These are phyloP conservation scores for Aspergillus affinis DNA, from an alignment of 495 filamentous ascomycete genomes.

Conservation along the genomic window DNA sequence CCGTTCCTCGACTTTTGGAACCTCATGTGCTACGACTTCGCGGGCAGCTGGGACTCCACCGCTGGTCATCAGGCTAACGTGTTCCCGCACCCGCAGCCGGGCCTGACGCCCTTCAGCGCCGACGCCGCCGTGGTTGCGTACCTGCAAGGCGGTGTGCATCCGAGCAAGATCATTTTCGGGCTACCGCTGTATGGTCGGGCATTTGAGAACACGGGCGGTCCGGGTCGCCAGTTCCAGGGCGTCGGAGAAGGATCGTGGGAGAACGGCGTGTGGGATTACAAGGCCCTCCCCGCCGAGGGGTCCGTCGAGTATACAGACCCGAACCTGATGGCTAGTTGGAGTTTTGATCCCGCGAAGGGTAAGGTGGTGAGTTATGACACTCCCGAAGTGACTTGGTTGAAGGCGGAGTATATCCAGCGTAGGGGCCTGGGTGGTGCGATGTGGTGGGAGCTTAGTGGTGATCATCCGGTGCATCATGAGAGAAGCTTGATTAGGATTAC, in stretches of 20 bases:
- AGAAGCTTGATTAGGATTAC: neutral
- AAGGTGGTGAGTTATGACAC: slow-evolving; percentile 20
- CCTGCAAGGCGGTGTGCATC: slow-evolving; percentile 54
- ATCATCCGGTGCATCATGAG: neutral
- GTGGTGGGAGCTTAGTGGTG: slow-evolving; percentile 19
- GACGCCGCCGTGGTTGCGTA: slow-evolving; percentile 66
- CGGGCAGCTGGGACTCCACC: slow-evolving; percentile 66
- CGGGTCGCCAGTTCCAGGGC: slow-evolving; percentile 65
- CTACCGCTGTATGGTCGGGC: slow-evolving; percentile 85
- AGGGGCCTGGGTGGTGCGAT: slow-evolving; percentile 16
- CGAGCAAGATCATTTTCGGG: slow-evolving; percentile 74
- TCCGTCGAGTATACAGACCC: slow-evolving; percentile 22
- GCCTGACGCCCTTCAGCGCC: slow-evolving; percentile 69
- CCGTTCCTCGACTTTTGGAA: slow-evolving; percentile 66
- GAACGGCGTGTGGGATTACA: slow-evolving; percentile 78
- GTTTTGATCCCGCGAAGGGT: slow-evolving; percentile 2
- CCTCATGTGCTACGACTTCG: slow-evolving; percentile 78
- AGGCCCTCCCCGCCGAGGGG: slow-evolving; percentile 50
- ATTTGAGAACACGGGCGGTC: slow-evolving; percentile 69
- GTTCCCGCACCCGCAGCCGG: slow-evolving; percentile 48
- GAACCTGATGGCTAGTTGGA: slow-evolving; percentile 15
- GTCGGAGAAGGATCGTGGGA: slow-evolving; percentile 70
- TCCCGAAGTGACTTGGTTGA: slow-evolving; percentile 8
- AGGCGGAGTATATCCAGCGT: slow-evolving; percentile 12
- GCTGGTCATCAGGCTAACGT: slow-evolving; percentile 79